These are phyloP conservation scores for Pythium biforme DNA, from an alignment of 352 stramenopile genomes.

Conservation along the genomic window DNA sequence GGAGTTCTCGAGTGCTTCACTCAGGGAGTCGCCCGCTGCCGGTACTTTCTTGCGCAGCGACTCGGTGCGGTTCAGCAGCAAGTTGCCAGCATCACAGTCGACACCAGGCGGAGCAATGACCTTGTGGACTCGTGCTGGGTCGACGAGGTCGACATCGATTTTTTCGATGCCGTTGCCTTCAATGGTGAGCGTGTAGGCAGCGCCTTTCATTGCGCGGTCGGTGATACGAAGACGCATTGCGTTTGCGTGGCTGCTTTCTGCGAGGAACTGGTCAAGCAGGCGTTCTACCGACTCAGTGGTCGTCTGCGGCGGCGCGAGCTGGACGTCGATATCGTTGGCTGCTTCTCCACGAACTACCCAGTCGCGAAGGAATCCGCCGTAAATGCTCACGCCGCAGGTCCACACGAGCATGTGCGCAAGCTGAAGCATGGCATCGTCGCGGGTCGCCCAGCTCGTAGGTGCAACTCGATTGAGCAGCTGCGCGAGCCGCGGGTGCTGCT, in stretches of 20 bases:
- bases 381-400: conserved; percentile 15
- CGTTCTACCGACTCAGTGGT: conserved; percentile 11
- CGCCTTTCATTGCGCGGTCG: conserved; percentile 13
- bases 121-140: conserved; percentile 1
- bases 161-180: not conserved
- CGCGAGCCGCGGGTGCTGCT: conserved; percentile 20
- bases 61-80: conserved; percentile 17
- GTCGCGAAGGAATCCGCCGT: conserved; percentile 31
- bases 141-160: conserved; percentile 31
- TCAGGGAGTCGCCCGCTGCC: conserved; percentile 13
- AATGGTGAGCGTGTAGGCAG: conserved; percentile 14
- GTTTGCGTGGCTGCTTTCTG: not conserved
- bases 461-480: conserved; percentile 15
- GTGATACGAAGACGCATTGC: not conserved
- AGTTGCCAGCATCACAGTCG: conserved; percentile 29
- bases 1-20: conserved; percentile 12
- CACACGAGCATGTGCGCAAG: conserved; percentile 26
- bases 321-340: conserved; percentile 30
- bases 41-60: conserved; percentile 26
- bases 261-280: conserved; percentile 6
- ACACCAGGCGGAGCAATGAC: conserved; percentile 21
- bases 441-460: conserved; percentile 16
- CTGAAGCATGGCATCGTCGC: conserved; percentile 33
- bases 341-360: conserved; percentile 31
- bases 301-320: conserved; percentile 16